Evolutionary conservation across 1,284 basidiomycete genomes (phyloP).

Genomic region (Austropuccinia psidii): DNA sequence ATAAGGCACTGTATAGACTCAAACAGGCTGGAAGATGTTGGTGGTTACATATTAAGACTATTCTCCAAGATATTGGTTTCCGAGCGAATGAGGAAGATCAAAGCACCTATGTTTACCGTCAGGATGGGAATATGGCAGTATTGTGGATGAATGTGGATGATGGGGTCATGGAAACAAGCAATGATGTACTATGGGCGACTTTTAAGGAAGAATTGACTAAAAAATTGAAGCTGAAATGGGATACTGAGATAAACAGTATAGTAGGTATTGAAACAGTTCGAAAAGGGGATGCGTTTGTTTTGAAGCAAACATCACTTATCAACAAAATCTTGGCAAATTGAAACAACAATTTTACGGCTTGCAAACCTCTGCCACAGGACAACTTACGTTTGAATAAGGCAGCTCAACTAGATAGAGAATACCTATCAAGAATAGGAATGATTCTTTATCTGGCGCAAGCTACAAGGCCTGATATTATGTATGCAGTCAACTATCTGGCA

Average conservation of each 20-base stretch:
- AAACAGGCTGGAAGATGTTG: background rate
- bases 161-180: background rate
- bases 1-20: constrained; percentile 6
- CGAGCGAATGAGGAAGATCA: background rate
- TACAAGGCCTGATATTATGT: background rate
- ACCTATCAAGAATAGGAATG: background rate
- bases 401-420: background rate
- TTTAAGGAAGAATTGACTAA: background rate
- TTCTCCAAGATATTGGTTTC: background rate
- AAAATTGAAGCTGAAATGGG: background rate
- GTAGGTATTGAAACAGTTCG: background rate
- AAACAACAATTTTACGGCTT: too few species aligned
- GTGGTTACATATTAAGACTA: background rate
- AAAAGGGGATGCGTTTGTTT: background rate
- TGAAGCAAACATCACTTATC: background rate
- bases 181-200: background rate
- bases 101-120: background rate
- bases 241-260: background rate
- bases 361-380: too few species aligned
- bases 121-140: background rate
- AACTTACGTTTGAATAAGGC: too few species aligned
- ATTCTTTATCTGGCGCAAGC: background rate
- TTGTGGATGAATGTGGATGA: constrained; percentile 2
- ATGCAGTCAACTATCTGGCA: background rate
- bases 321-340: too few species aligned